Base-by-base conservation (phyloP, 164 flowering plant species). In the Piper longum region DNA sequence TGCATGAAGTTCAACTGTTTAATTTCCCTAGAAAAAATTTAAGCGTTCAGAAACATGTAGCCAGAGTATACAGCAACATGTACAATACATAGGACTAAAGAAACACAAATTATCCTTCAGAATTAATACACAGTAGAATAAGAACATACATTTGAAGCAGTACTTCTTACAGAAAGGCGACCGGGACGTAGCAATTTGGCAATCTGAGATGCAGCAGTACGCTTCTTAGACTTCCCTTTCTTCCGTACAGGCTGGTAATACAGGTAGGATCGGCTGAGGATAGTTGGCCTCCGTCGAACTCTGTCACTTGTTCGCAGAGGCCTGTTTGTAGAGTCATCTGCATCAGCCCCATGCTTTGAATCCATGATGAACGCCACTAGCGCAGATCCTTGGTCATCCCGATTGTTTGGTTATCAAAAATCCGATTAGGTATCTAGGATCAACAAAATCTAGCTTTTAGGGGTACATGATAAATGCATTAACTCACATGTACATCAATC, bases 171-270 rank as follows among this genome's bases (percentile, higher is more conserved):
- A 13, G 79, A 72, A 18, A 75, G 80, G 67, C 52, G 52, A 41
- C 80, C 79, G 40, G 84, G 69, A 16, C 76, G 72, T 72, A 89
- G 62, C 81, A 83, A 75, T 77, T 81, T 84, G 41, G 96, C 96
- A 66, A 89, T 83, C 64, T 77, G 91, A 60, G 85, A 78, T 62
- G 96, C 93, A 9, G 93, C 86, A 26, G 88, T 85, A 67, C 96
- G 75, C 3, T 78, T 71, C 74, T 83, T 89, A 19, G 80, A 76
- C 80, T 84, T 89, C 62, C 77, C 78, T 76, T 80, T 81, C 52
- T 70, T 59, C 19, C 76, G 81, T 1, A 74, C 73, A 41, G 71
- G 70, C 5, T 79, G 77, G 16, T 84, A 83, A 72, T 77, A 83
- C 12, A 74, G 60, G 61, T 59, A 79, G 4, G 78, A 16, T 6